These are phyloP conservation scores for Artomyces pyxidatus DNA, from an alignment of 768 basidiomycete species.

Conservation along the genomic window DNA sequence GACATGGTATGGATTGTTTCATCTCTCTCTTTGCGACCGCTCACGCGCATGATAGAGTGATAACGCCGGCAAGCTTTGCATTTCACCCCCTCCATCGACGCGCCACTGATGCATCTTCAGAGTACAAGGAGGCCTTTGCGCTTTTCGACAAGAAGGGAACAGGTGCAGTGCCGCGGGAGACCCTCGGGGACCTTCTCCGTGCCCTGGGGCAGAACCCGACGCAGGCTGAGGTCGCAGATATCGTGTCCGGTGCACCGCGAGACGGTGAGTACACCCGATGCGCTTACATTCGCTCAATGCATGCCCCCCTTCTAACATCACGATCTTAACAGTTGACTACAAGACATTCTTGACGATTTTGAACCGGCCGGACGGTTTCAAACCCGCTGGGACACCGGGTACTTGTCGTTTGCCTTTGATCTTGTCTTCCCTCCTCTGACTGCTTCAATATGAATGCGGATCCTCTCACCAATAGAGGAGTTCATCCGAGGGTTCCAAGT, in stretches of 20 bases:
- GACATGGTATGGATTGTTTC: too few relatives aligned
- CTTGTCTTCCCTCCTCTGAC: background rate
- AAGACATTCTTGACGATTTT: conserved; percentile 85
- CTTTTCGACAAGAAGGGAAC: conserved; percentile 97
- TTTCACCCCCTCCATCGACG: background rate
- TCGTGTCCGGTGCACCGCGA: conserved; percentile 62
- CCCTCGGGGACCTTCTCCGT: conserved; percentile 85
- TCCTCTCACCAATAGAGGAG: conserved; percentile 56
- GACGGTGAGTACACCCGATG: conserved; percentile 57
- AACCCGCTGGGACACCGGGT: conserved; percentile 95
- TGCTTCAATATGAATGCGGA: background rate
- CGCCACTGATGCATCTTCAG: conserved; percentile 27
- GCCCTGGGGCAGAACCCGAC: conserved; percentile 99
- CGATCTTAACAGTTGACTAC: conserved; percentile 64
- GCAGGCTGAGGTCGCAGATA: conserved; percentile 89
- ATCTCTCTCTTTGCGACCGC: too few relatives aligned
- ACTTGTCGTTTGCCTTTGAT: conserved; percentile 16
- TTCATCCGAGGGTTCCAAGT: conserved; percentile 99
- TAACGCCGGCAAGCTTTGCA: background rate
- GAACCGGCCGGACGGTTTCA: conserved; percentile 94
- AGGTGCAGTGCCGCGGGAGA: conserved; percentile 80
- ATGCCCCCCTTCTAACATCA: background rate
- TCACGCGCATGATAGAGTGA: too few relatives aligned
- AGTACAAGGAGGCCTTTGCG: conserved; percentile 96
- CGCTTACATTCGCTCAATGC: too few relatives aligned